phyloP scores from a whole-genome alignment of 768 basidiomycete genomes.

The Cyclocybe cylindracea region DNA sequence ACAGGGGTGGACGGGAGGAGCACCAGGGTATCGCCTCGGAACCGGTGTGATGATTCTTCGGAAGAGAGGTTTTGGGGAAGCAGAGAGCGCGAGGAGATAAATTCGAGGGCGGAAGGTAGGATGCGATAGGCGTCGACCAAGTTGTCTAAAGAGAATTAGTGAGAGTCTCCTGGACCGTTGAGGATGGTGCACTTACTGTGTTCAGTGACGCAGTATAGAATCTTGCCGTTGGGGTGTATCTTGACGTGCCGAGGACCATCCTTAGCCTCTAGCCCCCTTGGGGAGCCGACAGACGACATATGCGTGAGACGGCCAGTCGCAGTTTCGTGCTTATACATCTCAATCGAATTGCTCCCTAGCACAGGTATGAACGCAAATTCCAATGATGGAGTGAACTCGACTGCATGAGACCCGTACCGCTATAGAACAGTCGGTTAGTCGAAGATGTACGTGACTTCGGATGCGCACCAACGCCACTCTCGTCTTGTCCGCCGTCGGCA shows the following conservation, averaged over 20 bases:
- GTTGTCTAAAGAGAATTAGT: constrained; percentile 36
- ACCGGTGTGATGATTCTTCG: constrained; percentile 19
- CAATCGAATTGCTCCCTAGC: constrained; percentile 48
- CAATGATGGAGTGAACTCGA: constrained; percentile 43
- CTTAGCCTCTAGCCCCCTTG: constrained; percentile 32
- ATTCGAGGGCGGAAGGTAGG: constrained; percentile 25
- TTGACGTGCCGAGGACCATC: constrained; percentile 57
- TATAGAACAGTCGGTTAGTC: constrained; percentile 13
- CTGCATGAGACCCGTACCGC: constrained; percentile 53
- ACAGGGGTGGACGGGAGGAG: constrained; percentile 37
- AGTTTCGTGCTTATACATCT: constrained; percentile 41
- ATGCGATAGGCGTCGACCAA: constrained; percentile 46
- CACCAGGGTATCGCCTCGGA: constrained; percentile 49
- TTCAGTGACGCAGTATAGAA: constrained; percentile 54
- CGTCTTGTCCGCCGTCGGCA: constrained; percentile 51
- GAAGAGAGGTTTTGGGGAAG: constrained; percentile 22
- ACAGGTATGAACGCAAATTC: constrained; percentile 48
- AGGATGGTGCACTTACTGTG: constrained; percentile 37
- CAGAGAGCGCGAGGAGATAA: constrained; percentile 33
- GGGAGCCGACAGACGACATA: constrained; percentile 38
- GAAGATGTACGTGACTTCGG: no score
- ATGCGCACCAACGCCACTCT: constrained; percentile 44
- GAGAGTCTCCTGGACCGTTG: neutral
- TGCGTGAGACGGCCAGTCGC: constrained; percentile 35
- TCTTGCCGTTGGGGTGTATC: constrained; percentile 49